Percentiles rank a stretch among this genome's conserved stretches.
Evolutionary conservation across 1,284 basidiomycete genomes (phyloP).

Genomic region (Erythrobasidium hasegawianum): DNA sequence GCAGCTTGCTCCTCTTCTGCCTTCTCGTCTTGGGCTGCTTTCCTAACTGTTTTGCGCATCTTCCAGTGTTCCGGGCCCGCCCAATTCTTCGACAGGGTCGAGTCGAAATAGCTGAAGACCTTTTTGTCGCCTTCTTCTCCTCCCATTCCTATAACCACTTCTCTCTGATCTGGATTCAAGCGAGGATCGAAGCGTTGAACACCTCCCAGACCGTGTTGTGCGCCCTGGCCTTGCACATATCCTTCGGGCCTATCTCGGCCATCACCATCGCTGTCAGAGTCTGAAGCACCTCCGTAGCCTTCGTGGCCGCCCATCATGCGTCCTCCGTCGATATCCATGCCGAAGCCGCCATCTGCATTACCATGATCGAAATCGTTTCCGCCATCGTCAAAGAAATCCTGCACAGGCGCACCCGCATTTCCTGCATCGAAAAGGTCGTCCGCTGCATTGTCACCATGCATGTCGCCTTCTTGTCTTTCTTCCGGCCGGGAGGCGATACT

Average conservation of each 20-base stretch:
- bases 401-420: constrained; percentile 47
- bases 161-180: constrained; percentile 63
- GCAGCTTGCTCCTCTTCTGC: constrained; percentile 28
- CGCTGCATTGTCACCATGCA: background rate
- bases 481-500: constrained; percentile 33
- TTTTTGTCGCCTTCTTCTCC: constrained; percentile 55
- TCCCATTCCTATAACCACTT: constrained; percentile 79
- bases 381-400: constrained; percentile 50
- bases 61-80: constrained; percentile 99
- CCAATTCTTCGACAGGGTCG: constrained; percentile 80
- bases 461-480: background rate
- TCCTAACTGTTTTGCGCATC: constrained; percentile 53
- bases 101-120: constrained; percentile 91
- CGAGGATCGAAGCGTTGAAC: constrained; percentile 76
- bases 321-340: constrained; percentile 51
- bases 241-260: constrained; percentile 51
- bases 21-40: constrained; percentile 36
- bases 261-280: constrained; percentile 31
- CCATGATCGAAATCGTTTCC: constrained; percentile 52
- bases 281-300: constrained; percentile 48
- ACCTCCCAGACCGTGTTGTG: constrained; percentile 48
- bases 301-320: constrained; percentile 49
- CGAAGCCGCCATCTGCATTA: constrained; percentile 37
- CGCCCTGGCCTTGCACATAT: constrained; percentile 8
- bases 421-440: constrained; percentile 40